A percentile compares a stretch with the other conserved stretches of the same genome.
phyloP scores from a whole-genome alignment of 2,329 filamentous ascomycete species.

The Diaporthe citriasiana region DNA sequence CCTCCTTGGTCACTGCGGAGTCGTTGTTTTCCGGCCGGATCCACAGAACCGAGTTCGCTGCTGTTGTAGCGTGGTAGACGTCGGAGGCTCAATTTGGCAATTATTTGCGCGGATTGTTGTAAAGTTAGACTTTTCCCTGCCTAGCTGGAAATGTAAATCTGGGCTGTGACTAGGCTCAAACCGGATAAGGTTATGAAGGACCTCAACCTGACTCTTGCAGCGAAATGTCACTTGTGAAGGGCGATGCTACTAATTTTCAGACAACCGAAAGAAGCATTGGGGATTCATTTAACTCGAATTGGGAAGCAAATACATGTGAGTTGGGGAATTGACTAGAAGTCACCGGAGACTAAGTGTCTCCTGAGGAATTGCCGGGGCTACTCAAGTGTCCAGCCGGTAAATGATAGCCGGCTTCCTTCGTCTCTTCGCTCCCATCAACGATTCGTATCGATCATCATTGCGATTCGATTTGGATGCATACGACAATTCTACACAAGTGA shows the following conservation, averaged over 20 bases:
- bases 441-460: background rate
- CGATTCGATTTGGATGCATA: background rate
- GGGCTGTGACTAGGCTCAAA: background rate
- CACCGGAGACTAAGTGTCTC: background rate
- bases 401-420: background rate
- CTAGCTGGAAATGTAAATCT: background rate
- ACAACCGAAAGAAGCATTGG: background rate
- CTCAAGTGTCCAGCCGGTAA: background rate
- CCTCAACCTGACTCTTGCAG: background rate
- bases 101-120: background rate
- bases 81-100: background rate
- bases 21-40: background rate
- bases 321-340: background rate
- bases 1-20: background rate
- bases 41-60: background rate
- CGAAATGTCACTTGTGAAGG: background rate
- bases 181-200: background rate
- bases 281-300: background rate
- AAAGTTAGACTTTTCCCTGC: background rate
- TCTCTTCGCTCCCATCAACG: background rate
- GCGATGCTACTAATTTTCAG: background rate
- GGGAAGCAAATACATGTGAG: background rate
- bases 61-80: background rate
- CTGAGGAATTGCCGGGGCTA: background rate
- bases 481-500: background rate